Conservation (phyloP, 1,284 basidiomycete species). For the Cryptococcus floricola region DNA sequence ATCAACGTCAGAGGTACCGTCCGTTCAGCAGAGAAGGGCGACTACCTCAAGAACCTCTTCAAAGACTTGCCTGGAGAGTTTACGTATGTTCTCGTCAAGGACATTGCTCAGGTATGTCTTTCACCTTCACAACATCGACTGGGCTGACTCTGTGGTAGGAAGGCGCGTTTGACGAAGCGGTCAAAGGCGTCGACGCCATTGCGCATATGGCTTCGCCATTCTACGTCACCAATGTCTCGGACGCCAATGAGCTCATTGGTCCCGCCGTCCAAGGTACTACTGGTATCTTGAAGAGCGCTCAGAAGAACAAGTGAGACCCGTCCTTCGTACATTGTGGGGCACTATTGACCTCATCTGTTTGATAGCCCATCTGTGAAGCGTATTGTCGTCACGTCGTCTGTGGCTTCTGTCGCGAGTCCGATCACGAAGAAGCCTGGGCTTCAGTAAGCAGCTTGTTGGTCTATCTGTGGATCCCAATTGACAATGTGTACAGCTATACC, state of each 20-base stretch:
- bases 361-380: conserved; percentile 56
- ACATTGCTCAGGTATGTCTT: too few relatives aligned
- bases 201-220: conserved; percentile 32
- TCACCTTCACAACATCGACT: neutral
- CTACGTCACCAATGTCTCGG: conserved; percentile 36
- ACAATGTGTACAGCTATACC: conserved; percentile 21
- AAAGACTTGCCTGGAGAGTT: too few relatives aligned
- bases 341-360: neutral
- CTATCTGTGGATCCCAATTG: too few relatives aligned
- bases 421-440: conserved; percentile 51
- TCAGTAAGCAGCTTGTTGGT: conserved; percentile 49
- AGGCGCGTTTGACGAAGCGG: conserved; percentile 65
- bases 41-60: too few relatives aligned
- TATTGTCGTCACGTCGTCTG: conserved; percentile 58
- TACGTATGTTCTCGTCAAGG: too few relatives aligned
- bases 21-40: too few relatives aligned
- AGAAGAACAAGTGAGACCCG: conserved; percentile 54
- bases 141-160: conserved; percentile 42
- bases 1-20: too few relatives aligned
- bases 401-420: too few relatives aligned
- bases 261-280: conserved; percentile 64
- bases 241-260: conserved; percentile 55
- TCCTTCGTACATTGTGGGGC: neutral
- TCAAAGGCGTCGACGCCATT: conserved; percentile 63
- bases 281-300: conserved; percentile 57